Conservation (phyloP, 1,284 basidiomycete genomes). For the Peniophora sp. region DNA sequence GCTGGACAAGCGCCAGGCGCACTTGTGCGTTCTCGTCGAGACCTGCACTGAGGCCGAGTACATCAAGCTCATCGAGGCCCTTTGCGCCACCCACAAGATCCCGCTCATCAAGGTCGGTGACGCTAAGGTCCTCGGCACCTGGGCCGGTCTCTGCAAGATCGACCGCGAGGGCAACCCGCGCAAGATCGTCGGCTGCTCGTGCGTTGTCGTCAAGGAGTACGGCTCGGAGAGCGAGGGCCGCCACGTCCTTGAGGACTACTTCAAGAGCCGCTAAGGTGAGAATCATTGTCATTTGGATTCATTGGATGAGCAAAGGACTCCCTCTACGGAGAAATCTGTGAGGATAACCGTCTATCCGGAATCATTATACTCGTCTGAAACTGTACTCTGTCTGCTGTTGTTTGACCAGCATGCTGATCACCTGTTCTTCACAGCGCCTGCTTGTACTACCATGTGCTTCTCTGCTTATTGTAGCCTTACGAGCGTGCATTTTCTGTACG, state of each 20-base stretch:
- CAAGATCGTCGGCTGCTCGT: constrained; percentile 94
- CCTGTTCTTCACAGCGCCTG: no score
- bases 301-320: constrained; percentile 79
- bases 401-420: no score
- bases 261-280: constrained; percentile 79
- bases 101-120: constrained; percentile 98
- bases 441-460: no score
- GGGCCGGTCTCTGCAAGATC: constrained; percentile 99
- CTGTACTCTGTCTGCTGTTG: background rate
- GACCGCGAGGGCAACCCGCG: constrained; percentile 98
- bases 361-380: constrained; percentile 76
- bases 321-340: constrained; percentile 74
- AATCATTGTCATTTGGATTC: constrained; percentile 8
- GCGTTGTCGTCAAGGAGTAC: constrained; percentile 98
- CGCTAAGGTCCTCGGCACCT: constrained; percentile 95
- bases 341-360: constrained; percentile 77
- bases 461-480: no score
- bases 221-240: constrained; percentile 94
- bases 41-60: constrained; percentile 99
- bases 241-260: constrained; percentile 95
- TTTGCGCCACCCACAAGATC: constrained; percentile 99
- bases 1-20: constrained; percentile 97
- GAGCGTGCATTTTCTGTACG: no score
- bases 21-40: constrained; percentile 98
- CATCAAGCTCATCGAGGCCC: constrained; percentile 99